Conservation (phyloP, 805 yeast species). For the Yarrowia sp. region DNA sequence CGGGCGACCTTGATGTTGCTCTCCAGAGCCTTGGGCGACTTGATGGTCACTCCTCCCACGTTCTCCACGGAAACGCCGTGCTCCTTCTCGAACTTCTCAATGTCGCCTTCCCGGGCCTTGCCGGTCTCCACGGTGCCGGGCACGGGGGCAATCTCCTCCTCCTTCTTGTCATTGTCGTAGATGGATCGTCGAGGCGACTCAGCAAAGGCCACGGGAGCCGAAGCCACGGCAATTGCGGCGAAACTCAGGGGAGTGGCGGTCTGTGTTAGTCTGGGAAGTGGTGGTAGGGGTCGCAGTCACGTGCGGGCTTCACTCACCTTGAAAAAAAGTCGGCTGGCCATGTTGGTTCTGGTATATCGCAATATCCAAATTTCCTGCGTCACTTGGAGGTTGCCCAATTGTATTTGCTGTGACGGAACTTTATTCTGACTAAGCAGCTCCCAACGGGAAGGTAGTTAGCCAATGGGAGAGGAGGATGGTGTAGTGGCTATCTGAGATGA, state of each 20-base stretch:
- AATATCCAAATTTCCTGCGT: conserved; percentile 2
- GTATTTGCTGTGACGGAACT: conserved; percentile 23
- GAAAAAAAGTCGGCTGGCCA: conserved; percentile 38
- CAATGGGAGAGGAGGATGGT: conserved; percentile 11
- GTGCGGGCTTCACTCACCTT: conserved; percentile 14
- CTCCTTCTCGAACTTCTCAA: conserved; percentile 41
- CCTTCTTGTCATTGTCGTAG: conserved; percentile 48
- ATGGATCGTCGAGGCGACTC: conserved; percentile 42
- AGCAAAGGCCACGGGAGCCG: conserved; percentile 37
- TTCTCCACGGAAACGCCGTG: conserved; percentile 46
- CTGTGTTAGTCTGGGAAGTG: conserved; percentile 10
- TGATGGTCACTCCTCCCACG: conserved; percentile 64
- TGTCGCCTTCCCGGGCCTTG: conserved; percentile 24
- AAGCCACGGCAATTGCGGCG: conserved; percentile 30
- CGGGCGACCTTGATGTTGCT: conserved; percentile 58
- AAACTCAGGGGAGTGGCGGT: conserved; percentile 25
- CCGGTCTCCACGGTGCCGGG: conserved; percentile 47
- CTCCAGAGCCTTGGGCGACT: conserved; percentile 61
- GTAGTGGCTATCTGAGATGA: too few species aligned
- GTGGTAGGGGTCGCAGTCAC: not conserved
- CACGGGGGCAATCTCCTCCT: conserved; percentile 42
- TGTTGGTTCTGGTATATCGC: conserved; percentile 4
- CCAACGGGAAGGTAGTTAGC: not conserved
- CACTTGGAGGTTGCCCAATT: conserved; percentile 21
- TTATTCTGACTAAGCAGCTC: conserved; percentile 15